Evolutionary conservation across 345 rosid genomes (phyloP), one percentile per base, ranked within the genome.

Genomic region (Diplotaxis tenuifolia): DNA sequence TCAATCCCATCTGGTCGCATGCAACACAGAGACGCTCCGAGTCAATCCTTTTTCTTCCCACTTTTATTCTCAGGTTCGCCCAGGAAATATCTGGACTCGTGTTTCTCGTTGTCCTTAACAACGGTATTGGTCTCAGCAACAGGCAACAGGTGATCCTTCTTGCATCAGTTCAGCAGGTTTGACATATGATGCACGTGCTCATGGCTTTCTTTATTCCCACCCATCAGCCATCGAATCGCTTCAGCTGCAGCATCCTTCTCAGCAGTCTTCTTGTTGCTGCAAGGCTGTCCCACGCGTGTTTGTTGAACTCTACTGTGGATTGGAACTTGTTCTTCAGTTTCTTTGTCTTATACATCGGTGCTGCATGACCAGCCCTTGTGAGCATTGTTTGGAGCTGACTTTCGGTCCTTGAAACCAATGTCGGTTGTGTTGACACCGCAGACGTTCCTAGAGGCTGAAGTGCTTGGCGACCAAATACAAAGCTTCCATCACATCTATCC

Each of bases 191-290:
- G 80, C 70, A 87, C 61, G 65, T 74, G 78, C 32, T 86, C 89
- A 50, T 72, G 81, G 57, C 84, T 83, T 7, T 83, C 79, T 71
- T 70, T 80, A 58, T 78, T 85, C 58, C 83, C 85, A 40, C 88
- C 85, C 87, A 80, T 82, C 75, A 94, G 80, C 91, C 89, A 89
- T 80, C 79, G 86, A 73, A 94, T 81, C 76, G 97, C 96, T 82
- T 89, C 92, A 14, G 96, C 91, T 15, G 96, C 97, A 10, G 97
- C 98, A 77, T 94, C 98, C 67, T 94, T 94, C 86, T 94, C 98
- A 1, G 97, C 97, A 62, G 80, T 84, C 78, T 91, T 94, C 86
- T 94, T 94, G 85, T 86, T 89, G 85, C 70, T 82, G 84, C 87
- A 89, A 74, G 95, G 95, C 70, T 82, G 89, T 29, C 98, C 97